phyloP scores from a whole-genome alignment of 106 monocot species.

The Dendrobium chrysotoxum region DNA sequence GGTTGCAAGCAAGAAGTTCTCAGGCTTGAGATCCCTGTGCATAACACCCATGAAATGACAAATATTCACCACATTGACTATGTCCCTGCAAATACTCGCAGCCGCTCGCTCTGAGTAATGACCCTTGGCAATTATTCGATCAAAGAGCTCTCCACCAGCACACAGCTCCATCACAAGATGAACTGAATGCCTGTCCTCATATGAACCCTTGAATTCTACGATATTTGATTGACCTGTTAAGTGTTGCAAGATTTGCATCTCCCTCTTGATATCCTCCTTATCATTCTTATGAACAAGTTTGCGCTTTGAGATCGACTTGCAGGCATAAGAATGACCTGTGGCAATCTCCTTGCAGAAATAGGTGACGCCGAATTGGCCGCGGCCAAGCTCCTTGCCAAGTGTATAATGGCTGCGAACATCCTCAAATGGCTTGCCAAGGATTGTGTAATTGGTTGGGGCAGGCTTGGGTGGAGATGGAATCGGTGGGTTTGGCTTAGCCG shows the following conservation, averaged over 20 bases:
- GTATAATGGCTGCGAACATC: slow-evolving; percentile 28
- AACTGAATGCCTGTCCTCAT: slow-evolving; percentile 29
- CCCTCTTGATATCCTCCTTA: slow-evolving; percentile 28
- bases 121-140: slow-evolving; percentile 38
- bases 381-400: slow-evolving; percentile 35
- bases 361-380: slow-evolving; percentile 35
- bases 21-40: slow-evolving; percentile 40
- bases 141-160: slow-evolving; percentile 37
- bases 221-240: slow-evolving; percentile 33
- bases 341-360: slow-evolving; percentile 30
- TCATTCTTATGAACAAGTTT: slow-evolving; percentile 29
- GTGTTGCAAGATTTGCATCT: slow-evolving; percentile 38
- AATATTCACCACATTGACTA: slow-evolving; percentile 37
- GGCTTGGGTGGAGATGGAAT: not conserved
- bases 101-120: slow-evolving; percentile 34
- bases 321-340: slow-evolving; percentile 19
- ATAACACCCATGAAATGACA: slow-evolving; percentile 47
- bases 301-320: slow-evolving; percentile 36
- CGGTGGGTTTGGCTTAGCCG: slow-evolving; percentile 1
- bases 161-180: slow-evolving; percentile 38
- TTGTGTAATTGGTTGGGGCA: not conserved
- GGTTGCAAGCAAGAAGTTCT: slow-evolving; percentile 38
- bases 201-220: slow-evolving; percentile 38
- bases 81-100: slow-evolving; percentile 22
- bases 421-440: slow-evolving; percentile 26